These are phyloP conservation scores for Ascochyta pisi DNA, from an alignment of 2,329 filamentous ascomycete genomes.

Conservation along the genomic window DNA sequence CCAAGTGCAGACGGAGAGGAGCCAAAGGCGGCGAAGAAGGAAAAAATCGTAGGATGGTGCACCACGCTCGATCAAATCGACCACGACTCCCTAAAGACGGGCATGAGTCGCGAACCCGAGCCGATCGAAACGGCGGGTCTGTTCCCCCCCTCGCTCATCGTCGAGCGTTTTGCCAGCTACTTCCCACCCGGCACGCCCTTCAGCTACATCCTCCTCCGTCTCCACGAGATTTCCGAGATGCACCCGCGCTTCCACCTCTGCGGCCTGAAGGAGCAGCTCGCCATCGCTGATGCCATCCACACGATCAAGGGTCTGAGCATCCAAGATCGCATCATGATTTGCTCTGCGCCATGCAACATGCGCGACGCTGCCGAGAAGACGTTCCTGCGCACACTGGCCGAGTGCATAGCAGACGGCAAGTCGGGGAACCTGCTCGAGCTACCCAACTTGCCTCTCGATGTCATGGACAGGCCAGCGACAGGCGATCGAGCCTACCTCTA, in stretches of 20 bases:
- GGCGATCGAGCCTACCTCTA: conserved; percentile 65
- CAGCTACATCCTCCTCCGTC: conserved; percentile 77
- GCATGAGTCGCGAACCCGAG: conserved; percentile 69
- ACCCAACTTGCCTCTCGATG: conserved; percentile 71
- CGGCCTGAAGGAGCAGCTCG: conserved; percentile 65
- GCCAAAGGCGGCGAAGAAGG: conserved; percentile 10
- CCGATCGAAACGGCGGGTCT: conserved; percentile 76
- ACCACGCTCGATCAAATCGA: conserved; percentile 79
- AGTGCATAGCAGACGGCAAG: conserved; percentile 71
- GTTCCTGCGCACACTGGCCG: conserved; percentile 70
- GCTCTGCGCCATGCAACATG: conserved; percentile 71
- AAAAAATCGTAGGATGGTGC: conserved; percentile 69
- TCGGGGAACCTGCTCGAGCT: conserved; percentile 76
- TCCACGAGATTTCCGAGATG: conserved; percentile 72
- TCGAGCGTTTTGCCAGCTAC: conserved; percentile 80
- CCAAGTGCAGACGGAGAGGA: conserved; percentile 15
- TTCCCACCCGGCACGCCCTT: conserved; percentile 84
- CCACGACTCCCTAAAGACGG: conserved; percentile 65
- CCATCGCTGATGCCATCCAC: conserved; percentile 78
- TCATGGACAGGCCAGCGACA: conserved; percentile 66
- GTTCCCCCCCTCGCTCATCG: conserved; percentile 71
- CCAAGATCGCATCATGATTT: conserved; percentile 76
- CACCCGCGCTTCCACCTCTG: conserved; percentile 75
- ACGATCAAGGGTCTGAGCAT: conserved; percentile 70
- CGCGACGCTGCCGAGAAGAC: conserved; percentile 54